Evolutionary conservation across 2,329 filamentous ascomycete species (phyloP), one percentile per base, ranked within the genome.

Genomic region (Talaromyces sp.): DNA sequence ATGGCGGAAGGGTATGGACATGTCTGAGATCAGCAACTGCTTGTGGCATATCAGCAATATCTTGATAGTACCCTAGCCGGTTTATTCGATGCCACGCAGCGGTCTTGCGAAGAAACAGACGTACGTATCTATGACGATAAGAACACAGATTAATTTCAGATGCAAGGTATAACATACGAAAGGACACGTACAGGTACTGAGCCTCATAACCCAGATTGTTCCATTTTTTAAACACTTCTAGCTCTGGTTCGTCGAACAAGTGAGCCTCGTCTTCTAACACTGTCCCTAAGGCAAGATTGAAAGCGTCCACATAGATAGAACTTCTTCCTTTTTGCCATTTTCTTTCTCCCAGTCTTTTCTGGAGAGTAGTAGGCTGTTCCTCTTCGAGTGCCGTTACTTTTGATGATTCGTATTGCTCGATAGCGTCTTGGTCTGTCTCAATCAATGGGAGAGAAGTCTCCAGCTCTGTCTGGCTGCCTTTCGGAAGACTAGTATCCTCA

Each of bases 221-320:
- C 92, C 93, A 99, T 61, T 87, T 80, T 3, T 80, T 77, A 71
- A 99, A 98, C 0, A 98, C 82, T 14, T 83, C 80, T 68, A 82
- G 84, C 74, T 99, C 95, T 19, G 86, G 87, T 61, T 86, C 84
- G 68, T 95, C 84, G 71, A 98, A 99, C 0, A 99, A 78, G 74
- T 96, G 91, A 0, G 85, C 83, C 75, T 99, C 95, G 60, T 98
- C 91, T 55, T 91, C 87, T 13, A 98, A 77, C 3, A 99, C 95
- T 0, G 91, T 96, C 62, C 93, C 88, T 55, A 99, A 78, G 2
- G 93, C 91, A 14, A 98, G 80, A 69, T 96, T 96, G 80, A 99
- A 99, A 0, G 95, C 95, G 76, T 99, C 95, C 19, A 97, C 91
- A 69, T 99, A 99, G 59, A 99, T 91, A 1, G 93, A 98, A 69